Conservation (phyloP, 2,329 filamentous ascomycete species). For the Xylariaceae sp. region DNA sequence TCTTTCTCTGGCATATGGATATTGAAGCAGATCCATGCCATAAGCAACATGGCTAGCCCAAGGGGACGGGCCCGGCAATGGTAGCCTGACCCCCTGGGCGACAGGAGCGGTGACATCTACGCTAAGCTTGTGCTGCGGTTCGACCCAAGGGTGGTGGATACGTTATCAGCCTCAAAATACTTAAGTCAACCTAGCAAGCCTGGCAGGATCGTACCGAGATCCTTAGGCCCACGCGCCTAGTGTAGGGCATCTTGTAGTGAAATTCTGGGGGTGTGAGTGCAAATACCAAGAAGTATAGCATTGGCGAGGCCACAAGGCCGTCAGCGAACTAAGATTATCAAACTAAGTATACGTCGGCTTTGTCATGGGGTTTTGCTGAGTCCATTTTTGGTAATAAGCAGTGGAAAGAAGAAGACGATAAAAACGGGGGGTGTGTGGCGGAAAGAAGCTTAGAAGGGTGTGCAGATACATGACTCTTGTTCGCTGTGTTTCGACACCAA, state of each 20-base stretch:
- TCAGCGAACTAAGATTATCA: conserved; percentile 12
- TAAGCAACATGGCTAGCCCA: conserved; percentile 8
- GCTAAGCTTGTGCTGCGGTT: conserved; percentile 23
- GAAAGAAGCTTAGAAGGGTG: neutral
- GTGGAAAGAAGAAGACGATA: conserved; percentile 10
- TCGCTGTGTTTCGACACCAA: conserved; percentile 1
- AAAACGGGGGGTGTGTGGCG: conserved; percentile 10
- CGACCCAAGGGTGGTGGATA: conserved; percentile 16
- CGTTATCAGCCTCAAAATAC: conserved; percentile 28
- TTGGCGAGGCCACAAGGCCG: conserved; percentile 21
- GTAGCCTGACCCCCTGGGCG: conserved; percentile 21
- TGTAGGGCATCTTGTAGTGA: conserved; percentile 8
- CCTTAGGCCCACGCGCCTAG: too few relatives aligned
- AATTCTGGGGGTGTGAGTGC: conserved; percentile 7
- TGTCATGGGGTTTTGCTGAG: conserved; percentile 16
- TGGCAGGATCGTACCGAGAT: conserved; percentile 22
- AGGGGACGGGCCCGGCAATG: conserved; percentile 24
- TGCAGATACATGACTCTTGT: neutral
- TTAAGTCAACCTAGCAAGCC: conserved; percentile 18
- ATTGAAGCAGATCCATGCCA: conserved; percentile 17
- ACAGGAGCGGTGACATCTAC: conserved; percentile 23
- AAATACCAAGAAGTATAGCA: neutral
- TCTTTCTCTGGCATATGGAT: conserved; percentile 13
- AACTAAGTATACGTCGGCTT: conserved; percentile 23
- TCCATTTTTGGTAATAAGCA: conserved; percentile 31